A percentile compares a stretch with the other conserved stretches of the same genome.
phyloP scores from a whole-genome alignment of 1,284 basidiomycete genomes.

The Coniferiporia weirii region DNA sequence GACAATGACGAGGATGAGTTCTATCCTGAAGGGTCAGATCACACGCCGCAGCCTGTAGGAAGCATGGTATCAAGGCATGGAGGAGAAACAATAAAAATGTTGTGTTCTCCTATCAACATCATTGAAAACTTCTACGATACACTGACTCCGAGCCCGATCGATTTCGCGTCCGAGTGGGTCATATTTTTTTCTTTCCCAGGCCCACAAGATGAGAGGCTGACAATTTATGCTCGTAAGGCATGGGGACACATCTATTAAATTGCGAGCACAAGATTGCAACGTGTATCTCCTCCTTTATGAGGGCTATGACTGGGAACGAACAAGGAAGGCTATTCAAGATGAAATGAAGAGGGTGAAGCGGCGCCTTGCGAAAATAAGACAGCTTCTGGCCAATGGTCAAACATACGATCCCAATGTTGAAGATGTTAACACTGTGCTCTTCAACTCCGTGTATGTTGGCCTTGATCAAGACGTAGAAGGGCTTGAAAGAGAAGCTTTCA shows the following conservation, averaged over 20 bases:
- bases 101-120: conserved; percentile 52
- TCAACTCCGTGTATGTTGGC: conserved; percentile 92
- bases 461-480: conserved; percentile 68
- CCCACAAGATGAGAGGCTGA: background rate
- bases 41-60: conserved; percentile 26
- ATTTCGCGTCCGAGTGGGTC: conserved; percentile 44
- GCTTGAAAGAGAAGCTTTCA: conserved; percentile 68
- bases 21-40: conserved; percentile 38
- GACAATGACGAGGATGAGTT: conserved; percentile 71
- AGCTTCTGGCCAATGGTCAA: conserved; percentile 91
- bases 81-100: conserved; percentile 81
- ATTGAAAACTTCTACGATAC: conserved; percentile 72
- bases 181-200: background rate
- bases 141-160: conserved; percentile 49
- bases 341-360: conserved; percentile 85
- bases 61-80: conserved; percentile 55
- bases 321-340: conserved; percentile 82
- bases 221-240: conserved; percentile 29
- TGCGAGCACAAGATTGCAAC: conserved; percentile 59
- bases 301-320: conserved; percentile 90
- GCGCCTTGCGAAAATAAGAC: conserved; percentile 85
- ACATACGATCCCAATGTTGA: conserved; percentile 79
- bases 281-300: conserved; percentile 75
- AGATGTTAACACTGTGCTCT: conserved; percentile 73
- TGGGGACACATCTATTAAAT: conserved; percentile 43